Percentiles rank a stretch among this genome's conserved stretches.
Conservation (phyloP, 306 rosid genomes). For the Vigna angularis region DNA sequence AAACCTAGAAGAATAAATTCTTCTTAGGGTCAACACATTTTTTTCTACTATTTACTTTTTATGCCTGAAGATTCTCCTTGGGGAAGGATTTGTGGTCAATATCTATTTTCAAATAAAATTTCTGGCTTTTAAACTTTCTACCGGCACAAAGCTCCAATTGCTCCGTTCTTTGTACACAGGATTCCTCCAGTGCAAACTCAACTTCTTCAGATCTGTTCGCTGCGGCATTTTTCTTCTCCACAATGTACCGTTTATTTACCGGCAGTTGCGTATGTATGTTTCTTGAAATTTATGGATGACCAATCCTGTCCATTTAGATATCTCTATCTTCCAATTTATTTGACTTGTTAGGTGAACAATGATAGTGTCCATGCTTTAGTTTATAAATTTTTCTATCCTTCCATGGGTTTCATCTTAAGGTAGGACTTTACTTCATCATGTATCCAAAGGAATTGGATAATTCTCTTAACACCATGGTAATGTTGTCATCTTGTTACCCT, state of each 20-base stretch:
- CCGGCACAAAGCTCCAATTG: not conserved
- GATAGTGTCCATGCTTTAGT: not conserved
- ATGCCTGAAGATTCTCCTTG: not conserved
- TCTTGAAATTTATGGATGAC: not conserved
- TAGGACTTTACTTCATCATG: constrained; percentile 7
- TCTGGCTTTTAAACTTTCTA: not conserved
- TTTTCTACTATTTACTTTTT: not conserved
- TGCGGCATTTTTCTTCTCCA: not conserved
- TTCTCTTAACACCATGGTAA: not conserved
- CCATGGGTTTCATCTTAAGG: not conserved
- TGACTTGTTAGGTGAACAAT: not conserved
- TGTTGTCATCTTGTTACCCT: not conserved
- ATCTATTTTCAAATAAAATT: not conserved
- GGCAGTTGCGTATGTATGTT: not conserved
- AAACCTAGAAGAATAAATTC: constrained; percentile 4
- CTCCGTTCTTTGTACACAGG: not conserved
- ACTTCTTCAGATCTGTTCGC: not conserved
- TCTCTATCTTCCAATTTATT: not conserved
- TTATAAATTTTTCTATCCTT: constrained; percentile 15
- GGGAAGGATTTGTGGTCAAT: not conserved
- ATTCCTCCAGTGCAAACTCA: not conserved
- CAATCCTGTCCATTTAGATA: not conserved
- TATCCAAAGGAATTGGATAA: constrained; percentile 17
- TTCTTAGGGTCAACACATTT: not conserved
- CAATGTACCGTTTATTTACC: not conserved